Evolutionary conservation across 768 basidiomycete species (phyloP).

Genomic region (Gloeophyllum trabeum): DNA sequence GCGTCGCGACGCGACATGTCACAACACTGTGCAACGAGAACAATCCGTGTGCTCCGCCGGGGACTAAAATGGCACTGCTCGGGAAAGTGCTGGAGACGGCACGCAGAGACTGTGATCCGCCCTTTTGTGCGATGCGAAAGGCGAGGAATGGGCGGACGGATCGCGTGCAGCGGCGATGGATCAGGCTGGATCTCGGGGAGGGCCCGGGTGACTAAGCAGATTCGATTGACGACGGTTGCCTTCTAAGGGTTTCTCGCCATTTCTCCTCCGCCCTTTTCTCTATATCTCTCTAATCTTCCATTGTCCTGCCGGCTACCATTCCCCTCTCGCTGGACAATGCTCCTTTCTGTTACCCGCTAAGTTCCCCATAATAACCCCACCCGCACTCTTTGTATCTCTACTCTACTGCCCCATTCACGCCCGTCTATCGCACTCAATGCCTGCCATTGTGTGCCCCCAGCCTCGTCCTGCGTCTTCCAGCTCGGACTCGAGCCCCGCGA

Average conservation of each 20-base stretch:
- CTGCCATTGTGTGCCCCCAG: conserved; percentile 30
- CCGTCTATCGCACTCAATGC: conserved; percentile 17
- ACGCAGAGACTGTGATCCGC: no score
- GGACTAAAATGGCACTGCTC: no score
- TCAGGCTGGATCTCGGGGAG: no score
- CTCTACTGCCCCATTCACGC: conserved; percentile 8
- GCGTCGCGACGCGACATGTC: no score
- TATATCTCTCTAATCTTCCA: conserved; percentile 10
- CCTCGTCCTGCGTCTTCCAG: conserved; percentile 19
- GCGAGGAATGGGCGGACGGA: no score
- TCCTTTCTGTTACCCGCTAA: conserved; percentile 10
- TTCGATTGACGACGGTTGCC: conserved; percentile 3
- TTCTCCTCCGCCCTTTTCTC: conserved; percentile 4
- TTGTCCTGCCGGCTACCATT: conserved; percentile 5
- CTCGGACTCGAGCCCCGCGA: conserved; percentile 3
- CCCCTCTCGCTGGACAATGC: conserved; percentile 12
- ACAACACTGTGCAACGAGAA: no score
- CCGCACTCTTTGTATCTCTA: conserved; percentile 23
- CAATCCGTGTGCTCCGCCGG: no score
- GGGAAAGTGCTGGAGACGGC: no score
- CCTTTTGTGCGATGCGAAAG: no score
- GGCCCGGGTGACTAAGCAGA: no score
- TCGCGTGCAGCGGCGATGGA: no score
- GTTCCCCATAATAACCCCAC: conserved; percentile 16
- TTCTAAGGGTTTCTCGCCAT: neutral